Base-by-base conservation (phyloP, 176 grass and related monocot species). In the Oryza rufipogon region DNA sequence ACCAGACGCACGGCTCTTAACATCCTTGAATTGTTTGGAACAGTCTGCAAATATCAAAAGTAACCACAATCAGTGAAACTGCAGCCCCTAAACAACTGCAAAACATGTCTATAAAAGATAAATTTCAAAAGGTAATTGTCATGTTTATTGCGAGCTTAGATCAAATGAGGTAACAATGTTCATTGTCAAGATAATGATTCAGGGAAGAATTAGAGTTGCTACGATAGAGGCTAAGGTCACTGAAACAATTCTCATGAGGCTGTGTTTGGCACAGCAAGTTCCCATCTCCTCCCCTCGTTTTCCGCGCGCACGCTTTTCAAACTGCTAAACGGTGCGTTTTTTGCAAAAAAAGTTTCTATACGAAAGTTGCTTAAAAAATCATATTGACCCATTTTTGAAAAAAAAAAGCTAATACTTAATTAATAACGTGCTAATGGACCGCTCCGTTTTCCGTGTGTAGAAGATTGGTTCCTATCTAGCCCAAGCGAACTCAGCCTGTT, bases 1-100 rank as follows among this genome's bases (percentile, higher is more conserved):
- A 76, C 68, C 52, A 69, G 88, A 83, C 14, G 91, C 78, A 8
- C 9, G 84, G 76, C 70, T 42, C 5, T 70, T 81, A 51, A 79
- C 88, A 34, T 73, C 80, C 30, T 80, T 87, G 36, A 94, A 87
- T 19, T 81, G 87, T 89, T 94, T 94, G 51, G 88, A 68, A 87
- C 91, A 99, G 80, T 99, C 91, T 96, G 84, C 60, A 73, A 79
- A 45, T 6, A 90, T 79, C 14, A 41, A 42, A 68, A 48, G 2
- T 39, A 74, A 19, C 7, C 10, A 56, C 6, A 73, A 80, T n/a
- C 12, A 75, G 51, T 70, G 76, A 75, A 79, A 68, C 11, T 36
- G 61, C 12, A 68, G 26, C 17, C 23, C 9, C n/a, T 11, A 5
- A n/a, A 61, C 9, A 69, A 61, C 48, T 28, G 7, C 13, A 60